A percentile compares a stretch with the other conserved stretches of the same genome.
Evolutionary conservation across 2,329 filamentous ascomycete genomes (phyloP).

Genomic region (Cladosporium sp.): DNA sequence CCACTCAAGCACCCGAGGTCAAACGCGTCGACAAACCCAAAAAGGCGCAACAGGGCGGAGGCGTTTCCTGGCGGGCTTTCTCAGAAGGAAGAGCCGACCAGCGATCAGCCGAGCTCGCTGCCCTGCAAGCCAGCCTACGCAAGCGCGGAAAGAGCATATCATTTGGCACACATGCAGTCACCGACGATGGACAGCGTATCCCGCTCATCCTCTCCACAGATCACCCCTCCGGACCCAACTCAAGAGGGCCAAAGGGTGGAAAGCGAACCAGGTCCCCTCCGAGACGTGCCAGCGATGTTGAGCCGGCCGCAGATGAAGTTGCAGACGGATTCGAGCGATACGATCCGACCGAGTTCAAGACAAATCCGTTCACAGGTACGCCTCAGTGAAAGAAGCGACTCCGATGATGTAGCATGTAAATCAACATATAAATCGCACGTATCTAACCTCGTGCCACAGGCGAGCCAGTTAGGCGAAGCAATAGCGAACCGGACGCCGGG

Average conservation of each 20-base stretch:
- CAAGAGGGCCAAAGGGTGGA: conserved; percentile 12
- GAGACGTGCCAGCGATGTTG: conserved; percentile 24
- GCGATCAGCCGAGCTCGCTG: conserved; percentile 29
- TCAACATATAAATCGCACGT: not conserved
- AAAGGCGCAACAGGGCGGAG: conserved; percentile 25
- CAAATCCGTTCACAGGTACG: conserved; percentile 30
- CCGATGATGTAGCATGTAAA: not conserved
- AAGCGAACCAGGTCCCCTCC: conserved; percentile 25
- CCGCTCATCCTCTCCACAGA: conserved; percentile 20
- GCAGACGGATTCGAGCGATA: conserved; percentile 22
- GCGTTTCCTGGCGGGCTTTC: conserved; percentile 33
- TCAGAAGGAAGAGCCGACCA: conserved; percentile 30
- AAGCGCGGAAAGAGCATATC: conserved; percentile 31
- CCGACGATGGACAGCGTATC: conserved; percentile 30
- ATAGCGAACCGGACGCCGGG: conserved; percentile 17
- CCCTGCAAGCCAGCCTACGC: conserved; percentile 27
- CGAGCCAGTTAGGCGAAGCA: conserved; percentile 21
- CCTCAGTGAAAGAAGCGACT: not conserved
- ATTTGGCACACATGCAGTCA: conserved; percentile 29
- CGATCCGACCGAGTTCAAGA: conserved; percentile 24
- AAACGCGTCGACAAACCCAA: conserved; percentile 30
- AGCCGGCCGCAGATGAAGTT: conserved; percentile 26
- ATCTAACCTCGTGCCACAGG: conserved; percentile 20
- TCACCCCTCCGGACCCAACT: conserved; percentile 18
- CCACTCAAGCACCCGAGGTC: conserved; percentile 19